Evolutionary conservation across 495 filamentous ascomycete genomes (phyloP), one percentile per base, ranked within the genome.

Genomic region (Penicillium desertorum): DNA sequence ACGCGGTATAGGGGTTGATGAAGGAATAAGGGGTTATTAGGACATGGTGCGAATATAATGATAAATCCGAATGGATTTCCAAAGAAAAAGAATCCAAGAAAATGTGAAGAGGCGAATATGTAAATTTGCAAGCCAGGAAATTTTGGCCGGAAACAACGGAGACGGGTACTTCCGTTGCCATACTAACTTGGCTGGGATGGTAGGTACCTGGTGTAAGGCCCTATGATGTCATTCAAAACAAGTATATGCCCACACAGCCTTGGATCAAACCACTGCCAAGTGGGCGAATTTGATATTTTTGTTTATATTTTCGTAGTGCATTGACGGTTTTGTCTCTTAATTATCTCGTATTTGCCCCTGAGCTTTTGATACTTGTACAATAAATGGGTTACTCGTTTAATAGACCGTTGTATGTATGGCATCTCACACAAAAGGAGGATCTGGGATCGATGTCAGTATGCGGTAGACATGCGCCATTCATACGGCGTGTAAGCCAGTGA

Each of bases 101-200:
- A 23, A 56, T 16, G 41, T 32, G 20, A 30, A 39, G 46, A 52
- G 45, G 43, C 47, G 51, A 36, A 23, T 39, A n/a, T 39, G 6
- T 34, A 34, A 34, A 39, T 37, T 37, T 3, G 5, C 0, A 17
- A 6, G n/a, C 16, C n/a, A 39, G 7, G 32, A 48, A 57, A 32
- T 20, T 41, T 44, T 47, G 36, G 45, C 63, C 65, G 65, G 65
- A 68, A 68, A 68, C 61, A 59, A 68, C 62, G 57, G 62, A 41
- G 43, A 51, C 48, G 27, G 62, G 65, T 67, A 67, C 62, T 45
- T 64, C 56, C 49, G 47, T 51, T 16, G 11, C 36, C 59, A 51
- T 58, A 64, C 57, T 58, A 52, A 43, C 11, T 56, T 57, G 27
- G 49, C 53, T 17, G 56, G 34, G 45, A 5, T 16, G 1, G 11